Evolutionary conservation across 1,284 basidiomycete species (phyloP).

Genomic region (Ceratobasidium sp.): DNA sequence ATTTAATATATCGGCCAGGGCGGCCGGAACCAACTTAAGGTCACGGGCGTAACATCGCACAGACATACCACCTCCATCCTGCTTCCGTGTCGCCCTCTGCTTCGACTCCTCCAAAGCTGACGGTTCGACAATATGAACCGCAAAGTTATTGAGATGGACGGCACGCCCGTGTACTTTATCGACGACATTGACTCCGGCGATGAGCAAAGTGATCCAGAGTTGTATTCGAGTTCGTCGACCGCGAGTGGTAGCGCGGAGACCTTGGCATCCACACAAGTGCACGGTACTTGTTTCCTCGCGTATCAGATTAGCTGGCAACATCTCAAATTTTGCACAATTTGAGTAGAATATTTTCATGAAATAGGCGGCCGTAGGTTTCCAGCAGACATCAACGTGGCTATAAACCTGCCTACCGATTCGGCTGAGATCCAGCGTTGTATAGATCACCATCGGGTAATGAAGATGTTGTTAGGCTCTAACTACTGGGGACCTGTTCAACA

Average conservation of each 20-base stretch:
- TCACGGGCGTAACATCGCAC: too few relatives aligned
- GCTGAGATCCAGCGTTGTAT: neutral
- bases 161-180: neutral
- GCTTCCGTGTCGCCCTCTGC: too few relatives aligned
- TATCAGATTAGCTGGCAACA: neutral
- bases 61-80: too few relatives aligned
- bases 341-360: conserved; percentile 16
- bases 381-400: conserved; percentile 24
- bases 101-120: too few relatives aligned
- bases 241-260: neutral
- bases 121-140: neutral
- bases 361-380: conserved; percentile 27
- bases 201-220: neutral
- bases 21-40: too few relatives aligned
- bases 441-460: conserved; percentile 1
- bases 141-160: neutral
- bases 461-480: conserved; percentile 3
- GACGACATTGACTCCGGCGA: neutral
- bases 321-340: neutral
- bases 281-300: neutral
- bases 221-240: neutral
- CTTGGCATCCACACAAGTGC: conserved; percentile 1
- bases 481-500: conserved; percentile 9
- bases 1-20: too few relatives aligned
- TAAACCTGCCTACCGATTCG: neutral